phyloP scores from a whole-genome alignment of 163 green algal species.

The Scenedesmus sp. region DNA sequence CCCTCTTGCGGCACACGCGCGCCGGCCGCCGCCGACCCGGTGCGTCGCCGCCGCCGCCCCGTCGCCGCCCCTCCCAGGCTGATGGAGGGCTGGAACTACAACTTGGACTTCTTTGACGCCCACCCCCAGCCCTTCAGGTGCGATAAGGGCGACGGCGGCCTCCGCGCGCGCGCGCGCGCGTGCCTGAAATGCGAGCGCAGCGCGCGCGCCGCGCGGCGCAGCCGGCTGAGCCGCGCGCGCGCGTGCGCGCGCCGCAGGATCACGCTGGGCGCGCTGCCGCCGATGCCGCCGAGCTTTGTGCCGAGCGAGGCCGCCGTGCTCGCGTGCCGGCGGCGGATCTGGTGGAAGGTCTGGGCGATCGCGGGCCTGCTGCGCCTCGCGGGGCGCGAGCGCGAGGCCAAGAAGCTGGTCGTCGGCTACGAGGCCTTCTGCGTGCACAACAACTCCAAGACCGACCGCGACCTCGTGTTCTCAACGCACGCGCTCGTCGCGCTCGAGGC shows the following conservation, averaged over 20 bases:
- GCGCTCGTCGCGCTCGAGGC: constrained; percentile 32
- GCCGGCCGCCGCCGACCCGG: too few relatives aligned
- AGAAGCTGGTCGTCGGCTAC: constrained; percentile 37
- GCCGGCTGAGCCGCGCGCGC: too few relatives aligned
- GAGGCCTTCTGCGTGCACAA: constrained; percentile 42
- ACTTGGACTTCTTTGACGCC: constrained; percentile 43
- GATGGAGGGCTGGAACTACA: constrained; percentile 49
- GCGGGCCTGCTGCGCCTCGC: neutral
- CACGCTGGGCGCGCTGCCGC: neutral
- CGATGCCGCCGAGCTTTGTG: constrained; percentile 28
- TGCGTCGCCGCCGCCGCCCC: too few relatives aligned
- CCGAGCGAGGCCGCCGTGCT: constrained; percentile 21
- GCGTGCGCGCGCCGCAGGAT: constrained; percentile 21
- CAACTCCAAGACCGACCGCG: constrained; percentile 42
- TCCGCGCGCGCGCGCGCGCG: too few relatives aligned
- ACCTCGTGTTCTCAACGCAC: constrained; percentile 36
- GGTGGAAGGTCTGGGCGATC: constrained; percentile 44
- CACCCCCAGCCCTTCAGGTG: constrained; percentile 40
- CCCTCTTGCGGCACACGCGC: too few relatives aligned
- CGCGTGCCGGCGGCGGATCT: neutral
- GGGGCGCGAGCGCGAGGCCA: constrained; percentile 30
- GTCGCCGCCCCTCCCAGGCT: too few relatives aligned
- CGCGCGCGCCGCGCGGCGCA: too few relatives aligned
- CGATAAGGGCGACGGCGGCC: too few relatives aligned
- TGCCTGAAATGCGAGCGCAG: too few relatives aligned